Base-by-base conservation (phyloP, 495 filamentous ascomycete species). In the Thermochaetoides thermophila region DNA sequence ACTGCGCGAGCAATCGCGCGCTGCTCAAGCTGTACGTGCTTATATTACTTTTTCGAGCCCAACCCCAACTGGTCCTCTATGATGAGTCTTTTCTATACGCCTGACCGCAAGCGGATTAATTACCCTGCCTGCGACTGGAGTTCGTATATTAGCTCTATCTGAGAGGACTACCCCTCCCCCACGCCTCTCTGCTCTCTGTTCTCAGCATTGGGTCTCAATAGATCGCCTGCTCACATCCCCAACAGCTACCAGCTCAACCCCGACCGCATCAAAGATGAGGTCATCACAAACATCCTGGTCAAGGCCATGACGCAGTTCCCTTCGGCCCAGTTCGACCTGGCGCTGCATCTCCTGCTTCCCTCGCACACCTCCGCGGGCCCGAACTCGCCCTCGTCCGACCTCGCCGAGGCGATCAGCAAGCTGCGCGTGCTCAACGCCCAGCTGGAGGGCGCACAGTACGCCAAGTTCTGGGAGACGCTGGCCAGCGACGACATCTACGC, bases 21-120 rank as follows among this genome's bases (percentile, higher is more conserved):
- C 61, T 99, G 39, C 57, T 99, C 59, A 99, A 99, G 66, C 76
- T 99, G 91, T 99, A 64, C 74, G 89, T 84, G 13, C 18, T 24
- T 18, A 33, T 84, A 13, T 20, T 23, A 17, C 34, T 17, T 21
- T 30, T 23, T 30, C 14, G 22, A 18, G 29, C 9, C 7, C 31
- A 14, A 6, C 29, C 8, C n/a, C 37, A 45, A 12, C 22, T 34
- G 23, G 31, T 36, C 48, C 43, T 53, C 48, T 22, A 63, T 74
- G 80, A 92, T 82, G 82, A 79, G 89, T 84, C 87, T 95, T 94
- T 93, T 83, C 84, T 93, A 95, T 94, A 94, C 94, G 10, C 73
- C 84, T 81, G 84, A 92, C 50, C 47, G 27, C 44, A 29, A 51
- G 60, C 56, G 57, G 33, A 55, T 57, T 53, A 66, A 68, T 60